phyloP scores from a whole-genome alignment of 1,139 yeast species.

The Magnusiomyces ingens region DNA sequence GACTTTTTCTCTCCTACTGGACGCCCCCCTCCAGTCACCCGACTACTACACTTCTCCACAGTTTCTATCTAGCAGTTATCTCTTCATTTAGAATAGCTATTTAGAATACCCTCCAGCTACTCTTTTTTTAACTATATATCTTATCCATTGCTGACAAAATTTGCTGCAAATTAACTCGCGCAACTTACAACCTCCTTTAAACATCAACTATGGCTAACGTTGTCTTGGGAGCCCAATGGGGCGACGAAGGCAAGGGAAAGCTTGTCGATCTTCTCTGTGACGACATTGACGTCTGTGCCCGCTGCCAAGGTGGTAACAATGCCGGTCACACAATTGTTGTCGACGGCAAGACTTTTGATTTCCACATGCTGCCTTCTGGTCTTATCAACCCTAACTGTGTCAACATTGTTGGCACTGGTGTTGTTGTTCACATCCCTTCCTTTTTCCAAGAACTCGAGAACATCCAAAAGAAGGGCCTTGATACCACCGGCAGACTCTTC shows the following conservation, averaged over 20 bases:
- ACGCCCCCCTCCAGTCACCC: slow-evolving; percentile 3
- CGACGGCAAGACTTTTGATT: slow-evolving; percentile 79
- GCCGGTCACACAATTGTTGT: slow-evolving; percentile 99
- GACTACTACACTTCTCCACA: slow-evolving; percentile 1
- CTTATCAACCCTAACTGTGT: slow-evolving; percentile 86
- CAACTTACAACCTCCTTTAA: not conserved
- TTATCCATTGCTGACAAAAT: no score
- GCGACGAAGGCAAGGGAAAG: slow-evolving; percentile 99
- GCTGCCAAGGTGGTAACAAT: slow-evolving; percentile 98
- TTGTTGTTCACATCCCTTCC: slow-evolving; percentile 91
- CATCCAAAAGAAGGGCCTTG: slow-evolving; percentile 64
- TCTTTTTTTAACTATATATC: no score
- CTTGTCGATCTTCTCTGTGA: slow-evolving; percentile 91
- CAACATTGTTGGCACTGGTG: slow-evolving; percentile 93
- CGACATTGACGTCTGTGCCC: slow-evolving; percentile 90
- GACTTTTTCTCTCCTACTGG: slow-evolving; percentile 5
- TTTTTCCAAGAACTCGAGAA: slow-evolving; percentile 80
- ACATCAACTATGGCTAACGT: slow-evolving; percentile 63
- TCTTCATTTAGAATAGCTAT: not conserved
- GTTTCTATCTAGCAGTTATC: not conserved
- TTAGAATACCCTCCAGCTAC: not conserved
- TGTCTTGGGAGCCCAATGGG: slow-evolving; percentile 98
- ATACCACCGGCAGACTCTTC: slow-evolving; percentile 75
- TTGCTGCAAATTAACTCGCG: not conserved
- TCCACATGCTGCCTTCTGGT: slow-evolving; percentile 98